A percentile compares a stretch with the other conserved stretches of the same genome.
Conservation (phyloP, 1,284 basidiomycete species). For the Boletus semigastroideus region DNA sequence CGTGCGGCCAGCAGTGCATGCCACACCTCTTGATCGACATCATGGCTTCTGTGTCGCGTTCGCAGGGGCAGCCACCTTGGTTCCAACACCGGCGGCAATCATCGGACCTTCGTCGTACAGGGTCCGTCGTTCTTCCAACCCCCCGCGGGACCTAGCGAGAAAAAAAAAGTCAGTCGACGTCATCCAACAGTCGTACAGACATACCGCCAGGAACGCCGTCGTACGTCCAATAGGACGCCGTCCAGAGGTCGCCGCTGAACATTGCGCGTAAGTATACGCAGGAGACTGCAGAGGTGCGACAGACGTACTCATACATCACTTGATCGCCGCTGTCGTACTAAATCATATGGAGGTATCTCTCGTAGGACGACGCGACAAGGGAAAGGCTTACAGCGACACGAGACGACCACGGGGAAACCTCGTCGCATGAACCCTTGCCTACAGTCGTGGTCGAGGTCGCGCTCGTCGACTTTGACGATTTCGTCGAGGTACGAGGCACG, state of each 20-base stretch:
- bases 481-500: slow-evolving; percentile 18
- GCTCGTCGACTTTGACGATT: too few relatives aligned
- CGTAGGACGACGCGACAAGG: neutral
- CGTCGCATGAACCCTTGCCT: slow-evolving; percentile 40
- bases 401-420: slow-evolving; percentile 48
- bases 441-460: slow-evolving; percentile 9
- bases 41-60: too few relatives aligned
- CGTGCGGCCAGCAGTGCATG: too few relatives aligned
- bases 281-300: too few relatives aligned
- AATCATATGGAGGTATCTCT: too few relatives aligned
- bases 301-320: slow-evolving; percentile 21
- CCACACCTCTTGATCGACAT: too few relatives aligned
- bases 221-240: slow-evolving; percentile 20
- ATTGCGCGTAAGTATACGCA: neutral
- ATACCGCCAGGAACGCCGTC: slow-evolving; percentile 21
- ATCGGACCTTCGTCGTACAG: slow-evolving; percentile 1
- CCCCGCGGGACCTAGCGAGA: slow-evolving; percentile 12
- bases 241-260: slow-evolving; percentile 25
- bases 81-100: too few relatives aligned
- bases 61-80: too few relatives aligned
- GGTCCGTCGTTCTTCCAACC: slow-evolving; percentile 19
- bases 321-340: slow-evolving; percentile 22
- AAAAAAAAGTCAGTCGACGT: neutral
- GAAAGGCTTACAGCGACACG: slow-evolving; percentile 41
- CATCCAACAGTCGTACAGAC: too few relatives aligned